A percentile compares a stretch with the other conserved stretches of the same genome.
Evolutionary conservation across 345 rosid species (phyloP).

Genomic region (Jatropha curcas): DNA sequence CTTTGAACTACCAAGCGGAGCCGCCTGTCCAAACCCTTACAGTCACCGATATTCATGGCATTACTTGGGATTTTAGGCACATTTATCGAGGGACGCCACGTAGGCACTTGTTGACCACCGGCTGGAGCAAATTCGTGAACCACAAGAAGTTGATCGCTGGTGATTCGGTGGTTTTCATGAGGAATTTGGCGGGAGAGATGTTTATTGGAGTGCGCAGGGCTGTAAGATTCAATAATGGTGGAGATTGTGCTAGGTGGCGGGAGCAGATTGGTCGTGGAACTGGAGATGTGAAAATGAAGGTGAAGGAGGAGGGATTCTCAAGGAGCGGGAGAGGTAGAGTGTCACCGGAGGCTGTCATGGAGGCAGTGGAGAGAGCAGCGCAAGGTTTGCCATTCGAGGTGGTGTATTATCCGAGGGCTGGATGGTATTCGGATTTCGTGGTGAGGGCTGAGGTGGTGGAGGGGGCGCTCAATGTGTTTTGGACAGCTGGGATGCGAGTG

Average conservation of each 20-base stretch:
- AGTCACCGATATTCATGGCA: constrained; percentile 70
- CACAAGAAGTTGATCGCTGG: constrained; percentile 84
- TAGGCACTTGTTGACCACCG: constrained; percentile 83
- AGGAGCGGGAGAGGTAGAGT: constrained; percentile 50
- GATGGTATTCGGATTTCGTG: constrained; percentile 68
- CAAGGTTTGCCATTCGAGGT: constrained; percentile 67
- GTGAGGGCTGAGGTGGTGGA: constrained; percentile 82
- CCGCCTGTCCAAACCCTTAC: constrained; percentile 78
- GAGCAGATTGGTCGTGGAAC: constrained; percentile 29
- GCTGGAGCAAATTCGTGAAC: constrained; percentile 96
- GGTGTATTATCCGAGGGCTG: constrained; percentile 70
- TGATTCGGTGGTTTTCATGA: constrained; percentile 86
- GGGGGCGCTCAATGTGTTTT: constrained; percentile 42
- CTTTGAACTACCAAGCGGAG: constrained; percentile 66
- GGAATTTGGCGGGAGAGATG: constrained; percentile 49
- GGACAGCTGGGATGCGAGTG: constrained; percentile 73
- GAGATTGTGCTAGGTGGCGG: constrained; percentile 50
- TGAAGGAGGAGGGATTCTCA: constrained; percentile 23
- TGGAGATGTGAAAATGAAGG: constrained; percentile 25
- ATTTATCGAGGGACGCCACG: constrained; percentile 91
- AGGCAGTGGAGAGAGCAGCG: constrained; percentile 55
- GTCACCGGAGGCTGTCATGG: constrained; percentile 50
- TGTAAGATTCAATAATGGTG: constrained; percentile 31
- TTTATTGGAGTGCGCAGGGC: constrained; percentile 71
- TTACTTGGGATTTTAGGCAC: constrained; percentile 76